phyloP scores from a whole-genome alignment of 2,329 filamentous ascomycete species.

The Dryadomyces quercus-mongolicae region DNA sequence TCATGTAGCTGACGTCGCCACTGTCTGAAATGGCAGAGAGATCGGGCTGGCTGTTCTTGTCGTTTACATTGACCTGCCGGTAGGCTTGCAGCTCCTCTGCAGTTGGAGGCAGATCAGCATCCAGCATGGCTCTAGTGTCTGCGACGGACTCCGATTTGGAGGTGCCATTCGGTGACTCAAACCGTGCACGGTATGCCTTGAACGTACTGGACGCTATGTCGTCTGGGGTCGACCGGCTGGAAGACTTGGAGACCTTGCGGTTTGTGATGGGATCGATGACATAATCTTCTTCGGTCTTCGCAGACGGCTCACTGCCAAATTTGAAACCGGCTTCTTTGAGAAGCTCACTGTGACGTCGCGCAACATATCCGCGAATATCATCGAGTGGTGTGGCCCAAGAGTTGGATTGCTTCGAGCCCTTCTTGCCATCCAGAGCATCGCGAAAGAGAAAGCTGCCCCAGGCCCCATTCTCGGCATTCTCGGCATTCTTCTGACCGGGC shows the following conservation, averaged over 20 bases:
- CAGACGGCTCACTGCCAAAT: conserved; percentile 11
- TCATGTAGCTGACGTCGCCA: conserved; percentile 5
- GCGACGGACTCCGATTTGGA: neutral
- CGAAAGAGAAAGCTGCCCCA: conserved; percentile 30
- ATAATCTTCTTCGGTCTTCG: conserved; percentile 19
- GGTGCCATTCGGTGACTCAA: conserved; percentile 10
- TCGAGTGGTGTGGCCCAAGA: conserved; percentile 20
- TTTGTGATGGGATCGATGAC: conserved; percentile 50
- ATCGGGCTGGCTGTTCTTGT: conserved; percentile 14
- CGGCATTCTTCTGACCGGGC: conserved; percentile 25
- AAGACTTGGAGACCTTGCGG: conserved; percentile 28
- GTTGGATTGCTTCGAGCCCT: conserved; percentile 12
- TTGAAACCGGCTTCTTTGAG: conserved; percentile 5
- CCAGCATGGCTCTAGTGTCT: neutral
- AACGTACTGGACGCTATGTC: conserved; percentile 16
- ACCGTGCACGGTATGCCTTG: conserved; percentile 23
- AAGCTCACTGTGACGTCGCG: conserved; percentile 11
- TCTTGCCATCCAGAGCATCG: conserved; percentile 8
- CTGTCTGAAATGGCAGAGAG: conserved; percentile 2
- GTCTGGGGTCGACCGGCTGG: conserved; percentile 11
- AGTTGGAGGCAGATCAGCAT: conserved; percentile 6
- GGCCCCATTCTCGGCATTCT: conserved; percentile 31
- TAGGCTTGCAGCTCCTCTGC: conserved; percentile 23
- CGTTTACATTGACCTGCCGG: conserved; percentile 11
- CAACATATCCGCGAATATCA: conserved; percentile 22